Evolutionary conservation across 306 rosid species (phyloP), one percentile per base, ranked within the genome.

Genomic region (Trifolium pratense): DNA sequence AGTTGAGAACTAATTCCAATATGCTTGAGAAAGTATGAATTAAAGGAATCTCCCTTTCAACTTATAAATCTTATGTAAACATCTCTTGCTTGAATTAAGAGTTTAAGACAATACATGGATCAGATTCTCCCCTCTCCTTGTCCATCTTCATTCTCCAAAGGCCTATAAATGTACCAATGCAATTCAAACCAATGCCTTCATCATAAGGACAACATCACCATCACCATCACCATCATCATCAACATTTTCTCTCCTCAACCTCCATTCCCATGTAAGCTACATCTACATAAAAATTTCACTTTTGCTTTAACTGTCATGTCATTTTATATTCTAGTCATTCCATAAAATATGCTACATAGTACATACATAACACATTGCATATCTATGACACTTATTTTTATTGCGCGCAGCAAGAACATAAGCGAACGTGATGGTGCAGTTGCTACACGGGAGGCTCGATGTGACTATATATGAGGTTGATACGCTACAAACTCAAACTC

Each of bases 381-480:
- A 20, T 63, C 40, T 11, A 15, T 40, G 9, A 25, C 34, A 39
- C 16, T 58, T 56, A 17, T 67, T 11, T 49, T 62, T 11, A 25
- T 16, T 49, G 23, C 20, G 17, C 43, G n/a, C 43, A 34, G 2
- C 43, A 34, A 46, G 63, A 58, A 58, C 25, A 26, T 16, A 13
- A 5, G 9, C 37, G 1, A 63, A 31, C 29, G n/a, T 20, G 12
- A 70, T 70, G 80, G 9, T 20, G 21, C 74, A 64, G 29, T 80
- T 80, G 63, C 77, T 80, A 43, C 80, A 80, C 1, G 84, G 84
- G 65, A 75, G 2, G 58, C 80, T 80, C n/a, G 70, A 80, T 25
- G 84, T 80, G 23, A 75, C 40, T 20, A 75, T 80, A 80, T 70
- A 70, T 25, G 78, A 75, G 58, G 12, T 75, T 0, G 63, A 80